phyloP scores from a whole-genome alignment of 495 filamentous ascomycete species.

The Penicillium atrosanguineum region DNA sequence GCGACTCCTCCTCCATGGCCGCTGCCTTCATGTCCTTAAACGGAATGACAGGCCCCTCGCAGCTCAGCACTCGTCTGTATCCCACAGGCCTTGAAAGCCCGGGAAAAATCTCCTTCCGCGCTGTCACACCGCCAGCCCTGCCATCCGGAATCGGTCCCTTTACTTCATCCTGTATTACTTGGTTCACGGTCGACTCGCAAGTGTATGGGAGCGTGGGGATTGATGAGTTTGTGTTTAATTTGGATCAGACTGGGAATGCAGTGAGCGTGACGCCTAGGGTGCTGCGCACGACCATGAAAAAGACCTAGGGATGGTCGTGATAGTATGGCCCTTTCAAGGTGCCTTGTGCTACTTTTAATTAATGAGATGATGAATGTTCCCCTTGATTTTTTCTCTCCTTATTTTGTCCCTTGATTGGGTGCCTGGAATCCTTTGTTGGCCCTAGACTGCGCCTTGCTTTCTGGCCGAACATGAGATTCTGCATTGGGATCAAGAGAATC shows the following conservation, averaged over 20 bases:
- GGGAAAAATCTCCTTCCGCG: slow-evolving; percentile 42
- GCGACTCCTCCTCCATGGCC: slow-evolving; percentile 40
- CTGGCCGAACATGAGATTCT: background rate
- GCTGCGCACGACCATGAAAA: slow-evolving; percentile 19
- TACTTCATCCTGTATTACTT: slow-evolving; percentile 20
- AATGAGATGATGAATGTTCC: background rate
- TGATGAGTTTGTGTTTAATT: slow-evolving; percentile 41
- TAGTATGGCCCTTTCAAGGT: background rate
- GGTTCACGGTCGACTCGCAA: slow-evolving; percentile 25
- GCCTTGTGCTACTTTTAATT: background rate
- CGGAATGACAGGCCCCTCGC: background rate
- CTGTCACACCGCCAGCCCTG: slow-evolving; percentile 35
- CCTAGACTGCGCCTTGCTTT: background rate
- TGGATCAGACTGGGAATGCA: slow-evolving; percentile 28
- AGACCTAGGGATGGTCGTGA: background rate
- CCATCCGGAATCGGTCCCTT: slow-evolving; percentile 20
- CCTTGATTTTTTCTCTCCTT: background rate
- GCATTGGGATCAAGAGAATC: background rate
- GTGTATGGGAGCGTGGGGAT: slow-evolving; percentile 35
- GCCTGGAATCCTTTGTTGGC: background rate
- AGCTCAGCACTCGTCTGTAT: slow-evolving; percentile 43
- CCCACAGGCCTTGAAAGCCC: slow-evolving; percentile 35
- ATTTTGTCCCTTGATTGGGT: background rate
- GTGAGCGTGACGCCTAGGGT: slow-evolving; percentile 25
- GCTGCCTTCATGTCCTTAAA: slow-evolving; percentile 18